phyloP scores from a whole-genome alignment of 345 rosid species.

The Citrus cavaleriei region DNA sequence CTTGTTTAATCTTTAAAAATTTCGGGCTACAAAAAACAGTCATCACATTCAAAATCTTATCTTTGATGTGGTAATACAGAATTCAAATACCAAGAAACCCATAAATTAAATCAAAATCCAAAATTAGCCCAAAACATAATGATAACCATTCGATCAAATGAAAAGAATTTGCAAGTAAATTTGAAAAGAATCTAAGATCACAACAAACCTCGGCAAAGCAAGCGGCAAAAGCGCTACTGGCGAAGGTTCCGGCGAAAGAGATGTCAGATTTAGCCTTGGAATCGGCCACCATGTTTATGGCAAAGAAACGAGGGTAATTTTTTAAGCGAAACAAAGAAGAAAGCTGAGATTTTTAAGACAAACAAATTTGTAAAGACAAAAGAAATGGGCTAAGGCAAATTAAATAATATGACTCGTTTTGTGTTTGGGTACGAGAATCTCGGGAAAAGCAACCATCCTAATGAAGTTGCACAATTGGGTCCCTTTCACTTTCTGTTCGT shows the following conservation, averaged over 20 bases:
- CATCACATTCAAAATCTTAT: neutral
- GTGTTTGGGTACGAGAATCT: slow-evolving; percentile 9
- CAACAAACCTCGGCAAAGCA: slow-evolving; percentile 81
- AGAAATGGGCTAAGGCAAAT: neutral
- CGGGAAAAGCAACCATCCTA: slow-evolving; percentile 9
- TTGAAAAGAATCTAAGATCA: neutral
- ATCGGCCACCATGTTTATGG: slow-evolving; percentile 71
- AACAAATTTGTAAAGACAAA: neutral
- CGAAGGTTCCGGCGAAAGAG: slow-evolving; percentile 77
- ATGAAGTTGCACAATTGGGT: slow-evolving; percentile 11
- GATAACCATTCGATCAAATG: neutral
- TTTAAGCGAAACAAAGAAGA: neutral
- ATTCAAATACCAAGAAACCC: neutral
- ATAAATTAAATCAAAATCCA: neutral
- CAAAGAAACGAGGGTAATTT: neutral
- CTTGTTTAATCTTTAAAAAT: neutral
- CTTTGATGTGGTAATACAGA: neutral
- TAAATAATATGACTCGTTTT: neutral
- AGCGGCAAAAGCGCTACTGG: slow-evolving; percentile 91
- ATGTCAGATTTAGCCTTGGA: slow-evolving; percentile 68
- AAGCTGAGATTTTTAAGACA: neutral
- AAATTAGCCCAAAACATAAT: neutral
- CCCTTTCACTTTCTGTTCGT: neutral
- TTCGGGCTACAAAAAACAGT: neutral
- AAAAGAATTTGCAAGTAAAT: neutral